Conservation (phyloP, 2,329 filamentous ascomycete species). For the Biscogniauxia marginata region DNA sequence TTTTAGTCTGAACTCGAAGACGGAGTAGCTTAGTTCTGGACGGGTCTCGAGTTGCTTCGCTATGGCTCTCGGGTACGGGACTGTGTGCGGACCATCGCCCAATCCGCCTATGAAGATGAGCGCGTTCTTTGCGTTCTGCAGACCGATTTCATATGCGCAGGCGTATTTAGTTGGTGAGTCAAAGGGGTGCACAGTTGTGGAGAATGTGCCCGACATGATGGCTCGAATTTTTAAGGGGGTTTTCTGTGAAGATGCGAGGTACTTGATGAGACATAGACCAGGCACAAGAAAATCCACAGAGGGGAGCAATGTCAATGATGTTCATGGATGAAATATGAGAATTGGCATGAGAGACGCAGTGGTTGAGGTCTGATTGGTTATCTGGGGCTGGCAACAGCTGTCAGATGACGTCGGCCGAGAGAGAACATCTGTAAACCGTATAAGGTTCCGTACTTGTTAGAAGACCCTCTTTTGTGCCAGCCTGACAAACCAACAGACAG, state of each 20-base stretch:
- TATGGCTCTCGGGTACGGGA: constrained; percentile 54
- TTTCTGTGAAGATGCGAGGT: too few species aligned
- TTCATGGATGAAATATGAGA: too few species aligned
- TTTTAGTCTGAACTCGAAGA: constrained; percentile 56
- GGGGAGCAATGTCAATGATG: too few species aligned
- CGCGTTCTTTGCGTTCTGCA: constrained; percentile 48
- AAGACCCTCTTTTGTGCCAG: neutral
- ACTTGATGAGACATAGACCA: too few species aligned
- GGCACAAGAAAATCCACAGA: too few species aligned
- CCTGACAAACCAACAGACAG: too few species aligned
- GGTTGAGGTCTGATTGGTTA: too few species aligned
- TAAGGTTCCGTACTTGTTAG: neutral
- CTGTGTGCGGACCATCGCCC: constrained; percentile 65
- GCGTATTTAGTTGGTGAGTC: constrained; percentile 39
- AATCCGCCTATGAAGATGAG: constrained; percentile 71
- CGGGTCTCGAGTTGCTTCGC: constrained; percentile 42
- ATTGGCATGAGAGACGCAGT: too few species aligned
- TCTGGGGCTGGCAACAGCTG: neutral
- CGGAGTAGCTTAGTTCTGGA: constrained; percentile 44
- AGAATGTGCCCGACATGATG: constrained; percentile 36
- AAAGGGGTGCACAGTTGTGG: constrained; percentile 47
- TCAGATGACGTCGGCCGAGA: neutral
- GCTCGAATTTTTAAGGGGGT: constrained; percentile 1
- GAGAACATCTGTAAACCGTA: too few species aligned
- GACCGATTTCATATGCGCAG: constrained; percentile 49